These are phyloP conservation scores for Xylaria intraflava DNA, from an alignment of 495 filamentous ascomycete genomes.

Conservation along the genomic window DNA sequence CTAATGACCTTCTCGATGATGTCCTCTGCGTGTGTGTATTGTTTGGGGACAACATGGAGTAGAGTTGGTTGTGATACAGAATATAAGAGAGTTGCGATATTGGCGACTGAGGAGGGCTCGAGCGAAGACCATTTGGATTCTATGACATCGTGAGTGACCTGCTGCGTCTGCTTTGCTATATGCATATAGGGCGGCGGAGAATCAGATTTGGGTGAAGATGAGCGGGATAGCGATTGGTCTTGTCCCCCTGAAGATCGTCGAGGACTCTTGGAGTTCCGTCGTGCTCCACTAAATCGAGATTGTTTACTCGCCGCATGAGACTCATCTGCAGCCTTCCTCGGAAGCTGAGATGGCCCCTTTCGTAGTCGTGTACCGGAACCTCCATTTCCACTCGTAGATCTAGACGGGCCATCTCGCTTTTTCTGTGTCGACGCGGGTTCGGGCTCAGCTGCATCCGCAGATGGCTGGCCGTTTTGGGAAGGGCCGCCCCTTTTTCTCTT, in stretches of 20 bases:
- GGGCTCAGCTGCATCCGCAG: conserved; percentile 3
- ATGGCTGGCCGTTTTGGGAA: conserved; percentile 15
- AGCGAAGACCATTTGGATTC: conserved; percentile 41
- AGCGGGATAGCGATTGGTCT: conserved; percentile 12
- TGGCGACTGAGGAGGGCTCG: conserved; percentile 29
- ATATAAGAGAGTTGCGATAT: conserved; percentile 32
- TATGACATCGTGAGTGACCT: conserved; percentile 37
- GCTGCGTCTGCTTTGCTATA: conserved; percentile 33
- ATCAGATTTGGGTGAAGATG: conserved; percentile 17
- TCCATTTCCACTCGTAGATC: neutral
- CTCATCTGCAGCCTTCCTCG: conserved; percentile 4
- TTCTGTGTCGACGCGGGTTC: conserved; percentile 4
- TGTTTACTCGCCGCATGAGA: conserved; percentile 1
- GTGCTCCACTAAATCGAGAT: conserved; percentile 4
- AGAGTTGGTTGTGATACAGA: conserved; percentile 35
- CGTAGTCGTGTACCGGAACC: neutral
- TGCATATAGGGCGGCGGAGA: conserved; percentile 29
- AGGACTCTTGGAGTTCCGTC: conserved; percentile 1
- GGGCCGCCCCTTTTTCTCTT: conserved; percentile 19
- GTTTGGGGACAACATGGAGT: conserved; percentile 30
- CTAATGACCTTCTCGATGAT: conserved; percentile 7
- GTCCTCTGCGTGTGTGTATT: conserved; percentile 31
- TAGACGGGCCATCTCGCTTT: conserved; percentile 16
- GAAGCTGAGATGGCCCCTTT: conserved; percentile 12
- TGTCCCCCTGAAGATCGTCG: conserved; percentile 12